Percentiles rank a stretch among this genome's conserved stretches.
phyloP scores from a whole-genome alignment of 345 rosid species.

The Eucalyptus erythrocorys region DNA sequence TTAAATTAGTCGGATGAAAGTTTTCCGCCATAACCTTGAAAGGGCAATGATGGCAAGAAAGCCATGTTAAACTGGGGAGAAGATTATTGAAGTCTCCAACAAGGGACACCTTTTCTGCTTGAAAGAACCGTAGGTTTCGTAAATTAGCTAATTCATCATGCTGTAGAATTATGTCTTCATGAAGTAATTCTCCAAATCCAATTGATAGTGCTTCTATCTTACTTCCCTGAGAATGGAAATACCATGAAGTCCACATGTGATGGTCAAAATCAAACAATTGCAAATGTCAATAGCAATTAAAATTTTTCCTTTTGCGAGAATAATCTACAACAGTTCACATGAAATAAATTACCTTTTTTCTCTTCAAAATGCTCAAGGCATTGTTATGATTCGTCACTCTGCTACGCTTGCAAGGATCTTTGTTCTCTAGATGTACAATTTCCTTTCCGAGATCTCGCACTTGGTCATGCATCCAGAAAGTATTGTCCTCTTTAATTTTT shows the following conservation, averaged over 20 bases:
- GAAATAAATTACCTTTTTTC: background rate
- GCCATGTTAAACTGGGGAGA: background rate
- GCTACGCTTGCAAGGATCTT: too few species aligned
- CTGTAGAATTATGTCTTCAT: too few species aligned
- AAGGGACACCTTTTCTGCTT: background rate
- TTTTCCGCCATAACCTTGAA: background rate
- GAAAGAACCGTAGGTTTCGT: background rate
- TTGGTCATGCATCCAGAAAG: too few species aligned
- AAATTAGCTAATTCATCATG: too few species aligned
- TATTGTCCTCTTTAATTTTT: too few species aligned
- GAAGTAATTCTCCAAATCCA: background rate
- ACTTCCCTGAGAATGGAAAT: background rate
- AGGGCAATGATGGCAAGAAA: background rate
- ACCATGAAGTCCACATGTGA: background rate
- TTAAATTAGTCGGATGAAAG: background rate
- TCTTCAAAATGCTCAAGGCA: accelerated
- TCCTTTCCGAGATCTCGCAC: too few species aligned
- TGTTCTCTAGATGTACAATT: too few species aligned
- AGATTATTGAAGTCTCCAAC: background rate
- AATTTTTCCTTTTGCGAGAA: too few species aligned
- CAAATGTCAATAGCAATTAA: background rate
- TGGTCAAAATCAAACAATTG: background rate
- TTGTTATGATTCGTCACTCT: background rate
- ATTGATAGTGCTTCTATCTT: background rate
- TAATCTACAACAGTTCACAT: background rate